These are phyloP conservation scores for Teunomyces atbi DNA, from an alignment of 805 yeast genomes.

Conservation along the genomic window DNA sequence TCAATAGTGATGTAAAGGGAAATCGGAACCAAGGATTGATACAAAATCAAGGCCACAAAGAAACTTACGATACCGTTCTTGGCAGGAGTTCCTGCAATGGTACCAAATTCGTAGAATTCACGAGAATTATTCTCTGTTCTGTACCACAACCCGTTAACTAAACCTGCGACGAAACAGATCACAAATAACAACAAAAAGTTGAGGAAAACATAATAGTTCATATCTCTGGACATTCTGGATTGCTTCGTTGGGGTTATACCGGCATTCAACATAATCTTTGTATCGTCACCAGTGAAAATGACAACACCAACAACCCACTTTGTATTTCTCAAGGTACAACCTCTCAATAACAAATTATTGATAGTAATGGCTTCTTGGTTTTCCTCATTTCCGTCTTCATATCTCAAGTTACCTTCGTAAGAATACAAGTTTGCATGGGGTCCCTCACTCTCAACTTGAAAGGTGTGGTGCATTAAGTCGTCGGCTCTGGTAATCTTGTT, in stretches of 20 bases:
- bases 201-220: slow-evolving; percentile 63
- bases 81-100: slow-evolving; percentile 58
- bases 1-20: slow-evolving; percentile 78
- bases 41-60: slow-evolving; percentile 69
- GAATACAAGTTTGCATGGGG: slow-evolving; percentile 77
- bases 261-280: slow-evolving; percentile 75
- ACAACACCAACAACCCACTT: slow-evolving; percentile 75
- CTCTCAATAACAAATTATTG: slow-evolving; percentile 67
- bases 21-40: slow-evolving; percentile 77
- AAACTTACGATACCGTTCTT: slow-evolving; percentile 66
- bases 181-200: slow-evolving; percentile 62
- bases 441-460: slow-evolving; percentile 79
- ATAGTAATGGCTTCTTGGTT: slow-evolving; percentile 56
- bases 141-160: slow-evolving; percentile 67
- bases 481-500: slow-evolving; percentile 40
- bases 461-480: slow-evolving; percentile 42
- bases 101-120: slow-evolving; percentile 57
- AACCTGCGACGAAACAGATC: slow-evolving; percentile 66
- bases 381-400: slow-evolving; percentile 17
- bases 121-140: slow-evolving; percentile 44
- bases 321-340: slow-evolving; percentile 70
- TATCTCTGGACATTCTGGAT: slow-evolving; percentile 61
- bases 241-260: slow-evolving; percentile 77
- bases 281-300: slow-evolving; percentile 72
- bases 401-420: slow-evolving; percentile 64